Base-by-base conservation (phyloP, 768 basidiomycete genomes). In the Psilocybe subaeruginosa region DNA sequence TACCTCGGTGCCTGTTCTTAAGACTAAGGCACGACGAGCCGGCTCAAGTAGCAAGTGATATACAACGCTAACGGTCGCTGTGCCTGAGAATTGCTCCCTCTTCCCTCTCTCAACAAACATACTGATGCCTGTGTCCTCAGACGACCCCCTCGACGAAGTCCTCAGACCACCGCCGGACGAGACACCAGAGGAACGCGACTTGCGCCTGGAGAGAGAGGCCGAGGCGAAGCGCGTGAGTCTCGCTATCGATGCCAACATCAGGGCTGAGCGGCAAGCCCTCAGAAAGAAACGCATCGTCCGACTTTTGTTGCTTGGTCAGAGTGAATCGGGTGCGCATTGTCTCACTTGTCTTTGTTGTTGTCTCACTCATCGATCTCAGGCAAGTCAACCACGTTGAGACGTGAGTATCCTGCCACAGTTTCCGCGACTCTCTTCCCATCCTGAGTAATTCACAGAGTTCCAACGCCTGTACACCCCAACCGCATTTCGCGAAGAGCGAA, bases 361-460 rank as follows among this genome's bases (percentile, higher is more conserved):
- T 35, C 33, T 35, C 33, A 35, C 33, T 35, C 7, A 11, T 35
- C 33, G 58, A 9, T 56, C 64, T 23, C 61, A 91, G 90, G 90
- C 62, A 92, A 92, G 77, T 91, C 89, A 0, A 93, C 91, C 1
- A 92, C 91, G 0, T 78, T 93, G 35, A 80, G 91, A 70, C 92
- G 90, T 92, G 75, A 75, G 89, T 86, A 58, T 56, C 50, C 16
- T 41, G 45, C 16, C 53, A 1, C 6, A 4, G 46, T 37, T 29
- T 64, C 30, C 58, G 59, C 47, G 46, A 37, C 41, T 6, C 35
- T 33, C n/a, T 23, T 54, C 23, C 17, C 47, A 35, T 48, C 48
- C 54, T 54, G 35, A 63, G 37, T 23, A 49, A 52, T 56, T 4
- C 37, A n/a, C 74, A 92, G 90, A 93, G 68, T 93, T 89, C 65